Evolutionary conservation across 441 rosid genomes (phyloP), one percentile per base, ranked within the genome.

Genomic region (Eutrema salsugineum): DNA sequence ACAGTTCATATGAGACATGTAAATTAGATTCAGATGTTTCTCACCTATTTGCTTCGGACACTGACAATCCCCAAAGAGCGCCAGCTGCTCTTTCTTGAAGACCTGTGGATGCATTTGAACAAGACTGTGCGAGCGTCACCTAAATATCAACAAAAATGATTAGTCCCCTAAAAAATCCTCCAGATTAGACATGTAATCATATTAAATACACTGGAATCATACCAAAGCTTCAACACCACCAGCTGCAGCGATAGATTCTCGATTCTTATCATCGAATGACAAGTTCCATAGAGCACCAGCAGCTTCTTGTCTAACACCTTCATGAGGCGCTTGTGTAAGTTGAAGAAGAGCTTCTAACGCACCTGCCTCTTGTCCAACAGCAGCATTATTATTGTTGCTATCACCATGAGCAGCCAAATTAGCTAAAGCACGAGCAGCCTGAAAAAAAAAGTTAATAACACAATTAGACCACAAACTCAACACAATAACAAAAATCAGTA

Each of bases 41-140:
- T 44, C 80, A 94, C 98, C 96, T 91, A 77, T 93, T 95, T 70
- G 94, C 88, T 87, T 95, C 97, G 33, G 97, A 95, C 19, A 95
- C 98, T 0, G 98, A 95, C 80, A 95, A 83, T 75, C 99, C 99
- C 99, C 98, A 93, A 10, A 95, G 94, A 70, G 98, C 99, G 73
- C 99, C 99, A 51, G 98, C 99, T 16, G 97, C 99, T 80, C 98
- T 87, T 82, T 91, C 99, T 83, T 95, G 99, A 78, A 95, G 99
- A 82, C 98, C 98, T 30, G 89, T 87, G 38, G 98, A 89, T 55
- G 95, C 91, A 85, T 89, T 86, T 55, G 93, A 80, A 73, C 96
- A 92, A 30, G 97, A 85, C 73, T 91, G 93, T 43, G 98, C 99
- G 43, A 95, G 97, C 35, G 87, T 80, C 77, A 95, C 96, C 98